Evolutionary conservation across 371 early-diverging fungal species (phyloP), one percentile per base, ranked within the genome.

Genomic region (Coemansia sp.): DNA sequence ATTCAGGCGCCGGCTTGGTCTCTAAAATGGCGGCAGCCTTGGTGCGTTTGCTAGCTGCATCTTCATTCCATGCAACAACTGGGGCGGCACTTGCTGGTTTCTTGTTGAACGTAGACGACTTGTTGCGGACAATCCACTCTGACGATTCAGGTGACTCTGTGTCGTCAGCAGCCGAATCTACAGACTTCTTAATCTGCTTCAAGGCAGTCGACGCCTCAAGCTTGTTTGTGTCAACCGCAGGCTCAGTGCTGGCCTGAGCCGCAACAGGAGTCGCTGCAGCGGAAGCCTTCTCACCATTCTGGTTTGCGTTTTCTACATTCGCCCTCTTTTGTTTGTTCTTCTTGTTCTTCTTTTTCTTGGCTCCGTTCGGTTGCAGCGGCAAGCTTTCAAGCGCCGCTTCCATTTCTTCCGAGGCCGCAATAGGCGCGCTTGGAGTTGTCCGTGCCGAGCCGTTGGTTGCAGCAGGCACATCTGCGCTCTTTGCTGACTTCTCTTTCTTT

Each of bases 11-110:
- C 8, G 67, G 52, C 71, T 60, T 65, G 63, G 21, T 10, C 40
- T 59, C 63, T 7, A 48, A 50, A 26, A 67, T 8, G 11, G 63
- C 62, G 1, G 60, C 26, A 8, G 68, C 64, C 63, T 77, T 77
- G 66, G 69, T 51, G 51, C 57, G 55, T 67, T 72, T 77, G 64
- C 69, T 68, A 16, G 67, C 57, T 0, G 66, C 10, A 22, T 39
- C 57, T 47, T 72, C 72, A 42, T 72, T 63, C 72, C 72, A 72
- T n/a, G 48, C 56, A 16, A 77, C 58, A 21, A 77, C 65, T 22
- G 69, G 55, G 0, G 61, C 67, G 18, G 60, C 31, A 26, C 13
- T 40, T 10, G 47, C 27, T 2, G 29, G 18, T 3, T 60, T 60
- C 45, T 29, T 59, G 39, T 13, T 40, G 42, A 14, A 18, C 3